Conservation (phyloP, 371 early-diverging fungal genomes). For the Mortierella sp. region DNA sequence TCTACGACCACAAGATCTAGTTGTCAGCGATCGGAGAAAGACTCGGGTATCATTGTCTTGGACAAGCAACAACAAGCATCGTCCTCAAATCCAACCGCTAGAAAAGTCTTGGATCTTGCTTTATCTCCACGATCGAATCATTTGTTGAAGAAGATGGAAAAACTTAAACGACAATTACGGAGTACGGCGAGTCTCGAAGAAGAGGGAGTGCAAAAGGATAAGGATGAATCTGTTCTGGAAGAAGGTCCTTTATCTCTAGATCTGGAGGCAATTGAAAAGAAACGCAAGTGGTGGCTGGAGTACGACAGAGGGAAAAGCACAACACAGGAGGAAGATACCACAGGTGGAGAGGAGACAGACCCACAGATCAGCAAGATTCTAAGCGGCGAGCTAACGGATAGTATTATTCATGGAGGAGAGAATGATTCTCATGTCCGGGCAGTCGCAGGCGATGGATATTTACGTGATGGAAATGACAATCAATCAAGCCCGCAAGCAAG, state of each 20-base stretch:
- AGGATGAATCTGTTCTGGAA: constrained; percentile 23
- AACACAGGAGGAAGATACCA: constrained; percentile 18
- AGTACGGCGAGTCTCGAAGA: constrained; percentile 40
- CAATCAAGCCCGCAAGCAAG: not conserved
- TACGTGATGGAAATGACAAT: not conserved
- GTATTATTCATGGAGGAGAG: not conserved
- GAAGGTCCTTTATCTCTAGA: constrained; percentile 48
- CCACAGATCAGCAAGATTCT: not conserved
- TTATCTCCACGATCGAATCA: constrained; percentile 50
- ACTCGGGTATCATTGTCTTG: not conserved
- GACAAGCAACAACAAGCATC: not conserved
- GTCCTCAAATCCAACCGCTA: not conserved
- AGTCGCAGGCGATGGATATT: not conserved
- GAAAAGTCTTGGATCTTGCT: not conserved
- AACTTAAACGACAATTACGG: constrained; percentile 31
- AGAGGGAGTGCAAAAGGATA: not conserved
- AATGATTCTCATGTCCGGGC: not conserved
- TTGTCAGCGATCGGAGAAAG: not conserved
- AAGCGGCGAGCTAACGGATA: not conserved
- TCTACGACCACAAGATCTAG: not conserved
- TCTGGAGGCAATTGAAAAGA: constrained; percentile 33
- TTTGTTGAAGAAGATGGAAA: constrained; percentile 33
- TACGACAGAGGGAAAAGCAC: constrained; percentile 21
- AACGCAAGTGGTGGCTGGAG: constrained; percentile 37
- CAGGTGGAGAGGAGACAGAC: constrained; percentile 11